A percentile compares a stretch with the other conserved stretches of the same genome.
Conservation (phyloP, 805 yeast genomes). For the Torulaspora gathmanii region DNA sequence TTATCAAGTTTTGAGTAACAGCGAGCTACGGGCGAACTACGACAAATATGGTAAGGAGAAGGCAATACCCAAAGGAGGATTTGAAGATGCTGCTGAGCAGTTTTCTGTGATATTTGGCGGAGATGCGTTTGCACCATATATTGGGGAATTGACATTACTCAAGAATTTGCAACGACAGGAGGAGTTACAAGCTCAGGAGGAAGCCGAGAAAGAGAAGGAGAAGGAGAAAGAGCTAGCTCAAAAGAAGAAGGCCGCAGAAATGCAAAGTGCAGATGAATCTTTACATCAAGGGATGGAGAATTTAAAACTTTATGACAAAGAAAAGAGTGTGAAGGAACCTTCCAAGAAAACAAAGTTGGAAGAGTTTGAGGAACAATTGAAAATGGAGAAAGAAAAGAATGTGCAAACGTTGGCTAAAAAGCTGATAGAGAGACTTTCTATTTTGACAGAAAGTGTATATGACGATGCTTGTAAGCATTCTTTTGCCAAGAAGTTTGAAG, state of each 20-base stretch:
- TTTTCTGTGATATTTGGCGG: conserved; percentile 80
- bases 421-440: conserved; percentile 50
- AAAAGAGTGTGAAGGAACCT: conserved; percentile 35
- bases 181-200: conserved; percentile 47
- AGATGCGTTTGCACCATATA: conserved; percentile 77
- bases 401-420: conserved; percentile 58
- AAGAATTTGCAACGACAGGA: conserved; percentile 66
- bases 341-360: conserved; percentile 47
- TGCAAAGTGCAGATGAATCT: conserved; percentile 1
- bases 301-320: conserved; percentile 9
- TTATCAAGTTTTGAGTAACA: conserved; percentile 70
- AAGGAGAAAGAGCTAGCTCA: conserved; percentile 25
- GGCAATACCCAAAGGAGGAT: conserved; percentile 65
- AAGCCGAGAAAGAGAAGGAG: conserved; percentile 37
- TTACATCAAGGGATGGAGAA: conserved; percentile 7
- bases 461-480: conserved; percentile 57
- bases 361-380: conserved; percentile 72
- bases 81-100: conserved; percentile 70
- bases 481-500: conserved; percentile 59
- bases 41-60: conserved; percentile 73
- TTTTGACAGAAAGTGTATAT: conserved; percentile 58
- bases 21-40: conserved; percentile 56
- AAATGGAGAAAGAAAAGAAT: conserved; percentile 58
- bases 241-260: conserved; percentile 5
- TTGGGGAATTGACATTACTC: conserved; percentile 81